phyloP scores from a whole-genome alignment of 495 filamentous ascomycete species.

The Aspergillus panamensis region DNA sequence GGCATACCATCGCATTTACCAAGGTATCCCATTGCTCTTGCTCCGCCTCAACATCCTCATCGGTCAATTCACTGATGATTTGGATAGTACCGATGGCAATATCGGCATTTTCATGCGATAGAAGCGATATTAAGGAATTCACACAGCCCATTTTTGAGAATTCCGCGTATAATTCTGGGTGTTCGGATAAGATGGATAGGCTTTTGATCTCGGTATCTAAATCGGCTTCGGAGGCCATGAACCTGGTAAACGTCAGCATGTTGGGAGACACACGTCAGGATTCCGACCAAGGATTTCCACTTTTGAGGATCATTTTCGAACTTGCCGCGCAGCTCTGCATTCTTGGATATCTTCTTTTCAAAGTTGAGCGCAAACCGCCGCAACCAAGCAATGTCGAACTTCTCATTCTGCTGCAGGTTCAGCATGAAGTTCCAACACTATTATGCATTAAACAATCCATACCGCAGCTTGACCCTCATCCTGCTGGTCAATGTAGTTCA shows the following conservation, averaged over 20 bases:
- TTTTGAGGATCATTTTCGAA: slow-evolving; percentile 81
- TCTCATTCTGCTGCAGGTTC: slow-evolving; percentile 52
- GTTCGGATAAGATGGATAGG: slow-evolving; percentile 84
- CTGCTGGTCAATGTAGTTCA: slow-evolving; percentile 80
- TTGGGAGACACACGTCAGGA: background rate
- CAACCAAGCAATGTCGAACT: slow-evolving; percentile 81
- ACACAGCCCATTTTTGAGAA: slow-evolving; percentile 78
- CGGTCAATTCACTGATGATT: slow-evolving; percentile 87
- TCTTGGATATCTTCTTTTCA: slow-evolving; percentile 86
- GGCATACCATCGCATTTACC: slow-evolving; percentile 68
- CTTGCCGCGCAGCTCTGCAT: slow-evolving; percentile 86
- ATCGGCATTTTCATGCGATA: slow-evolving; percentile 96
- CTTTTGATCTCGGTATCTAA: slow-evolving; percentile 85
- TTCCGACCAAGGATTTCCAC: slow-evolving; percentile 35
- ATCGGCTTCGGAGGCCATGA: slow-evolving; percentile 84
- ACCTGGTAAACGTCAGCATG: slow-evolving; percentile 38
- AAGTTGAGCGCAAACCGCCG: slow-evolving; percentile 78
- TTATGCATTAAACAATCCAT: slow-evolving; percentile 12
- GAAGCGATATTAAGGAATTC: slow-evolving; percentile 68
- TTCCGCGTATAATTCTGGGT: slow-evolving; percentile 78
- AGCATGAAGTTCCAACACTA: slow-evolving; percentile 10
- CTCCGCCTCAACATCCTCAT: slow-evolving; percentile 86
- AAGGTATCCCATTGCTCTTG: slow-evolving; percentile 79
- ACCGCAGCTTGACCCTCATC: slow-evolving; percentile 56
- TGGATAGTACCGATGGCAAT: slow-evolving; percentile 91